Evolutionary conservation across 2,329 filamentous ascomycete genomes (phyloP), one percentile per base, ranked within the genome.

Genomic region (Massarina eburnea): DNA sequence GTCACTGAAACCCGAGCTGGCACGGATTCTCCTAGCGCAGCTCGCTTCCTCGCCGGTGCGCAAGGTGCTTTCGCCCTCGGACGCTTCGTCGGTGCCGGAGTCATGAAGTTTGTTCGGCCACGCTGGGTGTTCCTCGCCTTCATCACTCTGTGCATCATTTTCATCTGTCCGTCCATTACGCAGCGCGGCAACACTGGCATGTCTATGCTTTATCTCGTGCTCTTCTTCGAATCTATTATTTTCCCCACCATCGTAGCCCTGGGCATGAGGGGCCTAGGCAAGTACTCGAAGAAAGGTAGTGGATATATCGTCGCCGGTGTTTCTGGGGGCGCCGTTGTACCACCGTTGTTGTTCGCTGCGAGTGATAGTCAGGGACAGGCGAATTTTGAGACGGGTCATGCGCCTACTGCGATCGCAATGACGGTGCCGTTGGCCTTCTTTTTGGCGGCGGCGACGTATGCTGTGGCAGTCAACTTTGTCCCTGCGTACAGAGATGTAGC

Each of bases 171-270:
- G 0, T 67, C 77, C 9, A 81, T 83, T 46, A 76, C 72, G 5
- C 74, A 78, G n/a, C 66, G 63, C 14, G 79, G 76, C 22, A 76
- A 77, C 44, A 69, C 73, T 0, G 79, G 79, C 14, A 75, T 84
- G 45, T 75, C 82, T n/a, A 84, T 89, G 53, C 73, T 88, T 2
- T 76, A 85, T 30, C 58, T 91, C 21, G 86, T 88, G 52, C 85
- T 89, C 54, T 89, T 95, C 68, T 89, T 88, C 61, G 89, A 92
- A 67, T 88, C 85, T 0, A 89, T 90, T 41, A 82, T 89, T 57
- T 95, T 89, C 76, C 90, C 91, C 0, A 83, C 91, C 1, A 84
- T 94, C 48, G 90, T 91, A 55, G 84, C 88, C 3, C 79, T 94
- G 10, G 88, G 86, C 3, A 84, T 95, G 48, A 82, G 89, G 18